Evolutionary conservation across 1,284 basidiomycete genomes (phyloP).

Genomic region (Sanguinoderma infundibulare): DNA sequence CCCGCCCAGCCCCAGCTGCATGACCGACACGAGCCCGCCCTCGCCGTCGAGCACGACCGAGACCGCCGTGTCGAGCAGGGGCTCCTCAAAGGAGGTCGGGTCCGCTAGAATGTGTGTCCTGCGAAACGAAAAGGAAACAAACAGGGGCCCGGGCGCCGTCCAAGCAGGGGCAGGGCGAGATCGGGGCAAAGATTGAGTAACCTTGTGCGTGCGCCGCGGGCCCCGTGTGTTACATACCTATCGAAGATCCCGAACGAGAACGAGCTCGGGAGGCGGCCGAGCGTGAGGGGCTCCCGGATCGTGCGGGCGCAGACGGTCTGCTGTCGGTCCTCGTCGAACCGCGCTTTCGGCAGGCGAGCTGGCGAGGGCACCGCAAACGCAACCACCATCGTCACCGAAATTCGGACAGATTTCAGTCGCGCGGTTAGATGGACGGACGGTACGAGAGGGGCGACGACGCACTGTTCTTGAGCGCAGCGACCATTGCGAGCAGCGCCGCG

Average conservation of each 20-base stretch:
- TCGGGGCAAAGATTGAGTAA: too few species aligned
- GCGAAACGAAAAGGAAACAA: background rate
- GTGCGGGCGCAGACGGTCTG: constrained; percentile 70
- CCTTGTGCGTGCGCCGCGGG: too few species aligned
- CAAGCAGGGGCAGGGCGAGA: too few species aligned
- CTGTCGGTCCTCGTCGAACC: constrained; percentile 70
- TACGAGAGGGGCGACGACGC: constrained; percentile 33
- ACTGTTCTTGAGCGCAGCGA: constrained; percentile 88
- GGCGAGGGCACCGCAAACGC: constrained; percentile 2
- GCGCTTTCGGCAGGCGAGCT: constrained; percentile 81
- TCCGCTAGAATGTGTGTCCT: constrained; percentile 79
- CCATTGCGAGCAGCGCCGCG: constrained; percentile 86
- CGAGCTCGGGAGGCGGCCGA: constrained; percentile 58
- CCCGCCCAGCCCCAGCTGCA: constrained; percentile 58
- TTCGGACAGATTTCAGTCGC: background rate
- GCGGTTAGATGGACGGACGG: background rate
- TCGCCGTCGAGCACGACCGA: constrained; percentile 67
- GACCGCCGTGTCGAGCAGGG: constrained; percentile 74
- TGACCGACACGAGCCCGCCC: constrained; percentile 57
- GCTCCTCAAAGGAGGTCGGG: constrained; percentile 90
- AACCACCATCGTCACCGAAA: background rate
- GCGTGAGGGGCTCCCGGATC: constrained; percentile 49
- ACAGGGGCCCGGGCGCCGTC: too few species aligned
- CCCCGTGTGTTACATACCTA: constrained; percentile 52
- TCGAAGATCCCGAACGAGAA: constrained; percentile 86